Conservation (phyloP, 495 filamentous ascomycete genomes). For the Podospora didyma region DNA sequence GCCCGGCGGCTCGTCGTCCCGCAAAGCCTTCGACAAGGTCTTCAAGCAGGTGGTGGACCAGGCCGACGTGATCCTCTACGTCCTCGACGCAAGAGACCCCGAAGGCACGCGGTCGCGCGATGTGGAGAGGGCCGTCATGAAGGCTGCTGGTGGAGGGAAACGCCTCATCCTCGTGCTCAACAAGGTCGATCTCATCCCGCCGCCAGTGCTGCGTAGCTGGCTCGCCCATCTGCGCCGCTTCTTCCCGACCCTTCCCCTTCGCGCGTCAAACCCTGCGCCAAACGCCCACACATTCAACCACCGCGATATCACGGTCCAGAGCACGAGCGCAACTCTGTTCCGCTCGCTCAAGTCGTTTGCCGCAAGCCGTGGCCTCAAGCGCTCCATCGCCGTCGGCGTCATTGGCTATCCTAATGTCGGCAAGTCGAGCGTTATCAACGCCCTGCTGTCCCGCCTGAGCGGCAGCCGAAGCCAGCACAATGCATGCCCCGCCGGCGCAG, state of each 20-base stretch:
- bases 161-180: slow-evolving; percentile 90
- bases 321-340: slow-evolving; percentile 82
- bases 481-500: slow-evolving; percentile 84
- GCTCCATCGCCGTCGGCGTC: slow-evolving; percentile 85
- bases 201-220: slow-evolving; percentile 77
- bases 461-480: slow-evolving; percentile 50
- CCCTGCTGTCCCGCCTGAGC: slow-evolving; percentile 76
- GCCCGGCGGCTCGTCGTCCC: slow-evolving; percentile 59
- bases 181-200: slow-evolving; percentile 92
- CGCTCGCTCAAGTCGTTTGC: slow-evolving; percentile 87
- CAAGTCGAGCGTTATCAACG: slow-evolving; percentile 96
- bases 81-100: slow-evolving; percentile 90
- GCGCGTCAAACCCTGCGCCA: slow-evolving; percentile 74
- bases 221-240: slow-evolving; percentile 79
- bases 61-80: slow-evolving; percentile 89
- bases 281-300: slow-evolving; percentile 93
- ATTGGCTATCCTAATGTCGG: slow-evolving; percentile 97
- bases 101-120: slow-evolving; percentile 87
- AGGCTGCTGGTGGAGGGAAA: slow-evolving; percentile 76
- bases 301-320: slow-evolving; percentile 80
- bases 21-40: slow-evolving; percentile 86
- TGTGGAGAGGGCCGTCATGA: slow-evolving; percentile 85
- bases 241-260: slow-evolving; percentile 89
- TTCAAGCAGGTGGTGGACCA: slow-evolving; percentile 91
- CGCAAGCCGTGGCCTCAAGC: slow-evolving; percentile 77